phyloP scores from a whole-genome alignment of 345 rosid genomes.

The Mallotus nudiflorus region DNA sequence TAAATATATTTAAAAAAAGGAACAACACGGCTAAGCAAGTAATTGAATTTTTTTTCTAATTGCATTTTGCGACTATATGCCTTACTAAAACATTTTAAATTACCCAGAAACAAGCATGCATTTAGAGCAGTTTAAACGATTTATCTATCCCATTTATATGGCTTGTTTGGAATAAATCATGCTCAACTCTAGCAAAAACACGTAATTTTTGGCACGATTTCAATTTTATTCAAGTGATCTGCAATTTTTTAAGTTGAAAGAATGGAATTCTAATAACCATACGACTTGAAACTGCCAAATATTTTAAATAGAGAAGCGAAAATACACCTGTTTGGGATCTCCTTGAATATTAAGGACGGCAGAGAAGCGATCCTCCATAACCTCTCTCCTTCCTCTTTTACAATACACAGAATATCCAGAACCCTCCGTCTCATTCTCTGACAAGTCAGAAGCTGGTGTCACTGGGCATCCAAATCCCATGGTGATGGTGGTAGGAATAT shows the following conservation, averaged over 20 bases:
- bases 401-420: slow-evolving; percentile 74
- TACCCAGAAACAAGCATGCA: too few species aligned
- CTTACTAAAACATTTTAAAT: too few species aligned
- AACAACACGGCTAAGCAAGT: too few species aligned
- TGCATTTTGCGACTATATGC: too few species aligned
- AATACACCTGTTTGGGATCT: slow-evolving; percentile 62
- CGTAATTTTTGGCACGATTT: background rate
- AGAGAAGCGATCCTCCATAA: slow-evolving; percentile 93
- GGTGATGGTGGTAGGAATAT: slow-evolving; percentile 45
- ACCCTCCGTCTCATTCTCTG: slow-evolving; percentile 53
- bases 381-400: slow-evolving; percentile 84
- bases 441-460: slow-evolving; percentile 39
- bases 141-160: background rate
- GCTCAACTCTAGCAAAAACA: too few species aligned
- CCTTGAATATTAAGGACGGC: slow-evolving; percentile 54
- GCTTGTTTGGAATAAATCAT: background rate
- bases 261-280: too few species aligned
- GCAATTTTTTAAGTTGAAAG: too few species aligned
- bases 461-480: slow-evolving; percentile 37
- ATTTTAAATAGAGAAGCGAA: background rate
- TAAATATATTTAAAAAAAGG: too few species aligned
- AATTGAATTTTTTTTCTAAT: too few species aligned
- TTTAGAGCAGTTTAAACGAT: too few species aligned
- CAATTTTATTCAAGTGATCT: too few species aligned
- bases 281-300: too few species aligned